Evolutionary conservation across 495 filamentous ascomycete species (phyloP).

Genomic region (Jackrogersella multiformis): DNA sequence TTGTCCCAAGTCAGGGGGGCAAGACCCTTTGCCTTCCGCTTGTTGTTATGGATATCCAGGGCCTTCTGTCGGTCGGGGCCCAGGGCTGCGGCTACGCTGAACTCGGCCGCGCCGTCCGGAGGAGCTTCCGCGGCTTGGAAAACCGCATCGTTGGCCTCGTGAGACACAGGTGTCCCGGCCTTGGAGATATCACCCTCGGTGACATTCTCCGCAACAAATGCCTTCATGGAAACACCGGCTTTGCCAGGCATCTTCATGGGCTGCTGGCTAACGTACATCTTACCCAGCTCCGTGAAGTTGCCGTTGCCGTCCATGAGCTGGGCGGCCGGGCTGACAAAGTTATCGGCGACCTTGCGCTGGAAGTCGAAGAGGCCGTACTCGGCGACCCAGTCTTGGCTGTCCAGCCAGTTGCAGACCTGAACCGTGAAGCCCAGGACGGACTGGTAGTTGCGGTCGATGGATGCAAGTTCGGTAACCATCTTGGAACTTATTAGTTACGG

Average conservation of each 20-base stretch:
- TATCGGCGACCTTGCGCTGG: slow-evolving; percentile 53
- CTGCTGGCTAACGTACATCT: slow-evolving; percentile 49
- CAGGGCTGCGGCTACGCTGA: slow-evolving; percentile 27
- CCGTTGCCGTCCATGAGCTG: slow-evolving; percentile 59
- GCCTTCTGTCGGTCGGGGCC: slow-evolving; percentile 39
- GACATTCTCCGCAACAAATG: background rate
- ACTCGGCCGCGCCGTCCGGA: slow-evolving; percentile 1
- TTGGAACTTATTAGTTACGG: slow-evolving; percentile 16
- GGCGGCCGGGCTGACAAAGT: slow-evolving; percentile 57
- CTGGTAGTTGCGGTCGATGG: slow-evolving; percentile 49
- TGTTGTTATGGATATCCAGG: slow-evolving; percentile 46
- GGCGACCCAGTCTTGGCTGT: slow-evolving; percentile 51
- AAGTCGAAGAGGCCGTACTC: slow-evolving; percentile 61
- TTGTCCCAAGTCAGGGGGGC: slow-evolving; percentile 47
- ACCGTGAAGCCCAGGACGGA: slow-evolving; percentile 55
- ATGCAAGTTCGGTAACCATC: slow-evolving; percentile 59
- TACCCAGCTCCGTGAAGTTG: slow-evolving; percentile 52
- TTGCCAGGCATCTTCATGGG: slow-evolving; percentile 37
- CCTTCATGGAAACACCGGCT: slow-evolving; percentile 9
- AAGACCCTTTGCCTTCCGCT: slow-evolving; percentile 41
- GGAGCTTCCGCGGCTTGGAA: slow-evolving; percentile 2
- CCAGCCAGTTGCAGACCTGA: slow-evolving; percentile 56
- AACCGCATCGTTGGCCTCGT: slow-evolving; percentile 6
- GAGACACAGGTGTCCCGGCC: slow-evolving; percentile 13
- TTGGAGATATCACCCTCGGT: background rate